Evolutionary conservation across 73 alveolate genomes (phyloP).

Genomic region (Tetrahymena malaccensis): DNA sequence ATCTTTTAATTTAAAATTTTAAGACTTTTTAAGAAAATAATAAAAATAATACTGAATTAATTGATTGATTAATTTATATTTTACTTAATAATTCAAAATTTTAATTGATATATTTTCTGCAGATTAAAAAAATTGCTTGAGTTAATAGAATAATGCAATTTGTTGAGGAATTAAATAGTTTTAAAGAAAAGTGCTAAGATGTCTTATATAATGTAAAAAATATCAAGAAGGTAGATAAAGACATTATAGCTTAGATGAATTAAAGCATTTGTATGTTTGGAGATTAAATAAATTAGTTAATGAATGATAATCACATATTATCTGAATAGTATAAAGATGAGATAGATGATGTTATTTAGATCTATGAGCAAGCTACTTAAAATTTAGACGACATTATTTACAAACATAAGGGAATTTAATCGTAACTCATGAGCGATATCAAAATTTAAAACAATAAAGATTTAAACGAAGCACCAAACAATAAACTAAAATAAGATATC

Average conservation of each 20-base stretch:
- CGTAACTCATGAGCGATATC: background rate
- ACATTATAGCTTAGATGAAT: background rate
- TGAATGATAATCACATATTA: background rate
- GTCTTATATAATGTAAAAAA: background rate
- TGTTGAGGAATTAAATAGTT: background rate
- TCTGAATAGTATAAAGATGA: background rate
- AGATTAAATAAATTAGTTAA: background rate
- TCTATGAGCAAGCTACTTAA: background rate
- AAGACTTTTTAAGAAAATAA: too few relatives aligned
- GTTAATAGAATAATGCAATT: background rate
- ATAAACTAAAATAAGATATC: background rate
- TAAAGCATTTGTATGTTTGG: background rate
- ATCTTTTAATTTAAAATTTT: too few relatives aligned
- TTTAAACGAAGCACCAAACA: background rate
- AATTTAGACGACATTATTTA: background rate
- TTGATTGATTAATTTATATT: too few relatives aligned
- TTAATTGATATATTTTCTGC: background rate
- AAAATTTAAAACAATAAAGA: background rate
- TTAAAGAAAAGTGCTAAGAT: background rate
- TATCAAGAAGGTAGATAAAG: background rate
- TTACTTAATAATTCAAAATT: too few relatives aligned
- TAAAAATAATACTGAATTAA: too few relatives aligned
- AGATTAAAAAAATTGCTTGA: too few relatives aligned
- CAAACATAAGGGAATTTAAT: background rate
- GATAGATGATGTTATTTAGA: background rate